Base-by-base conservation (phyloP, 176 grass and related monocot species). In the Zea luxurians region DNA sequence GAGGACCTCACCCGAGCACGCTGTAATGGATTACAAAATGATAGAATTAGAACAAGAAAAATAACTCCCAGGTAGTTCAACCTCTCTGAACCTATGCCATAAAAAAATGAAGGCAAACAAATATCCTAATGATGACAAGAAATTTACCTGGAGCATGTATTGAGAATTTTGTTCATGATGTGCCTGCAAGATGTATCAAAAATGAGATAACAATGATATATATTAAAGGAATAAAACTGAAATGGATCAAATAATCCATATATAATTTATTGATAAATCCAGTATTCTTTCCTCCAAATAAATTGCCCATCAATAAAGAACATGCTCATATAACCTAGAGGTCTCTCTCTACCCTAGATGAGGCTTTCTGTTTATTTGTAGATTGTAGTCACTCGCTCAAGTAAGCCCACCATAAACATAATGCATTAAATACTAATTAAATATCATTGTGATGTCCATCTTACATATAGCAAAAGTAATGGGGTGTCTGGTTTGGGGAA, bases 1-100 rank as follows among this genome's bases (percentile, higher is more conserved):
- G 66, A 90, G 80, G 66, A 99, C 80, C 64, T 99, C 92, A 16
- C 92, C 96, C 64, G 92, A 99, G 92, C 92, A 99, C 80, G 95
- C 95, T 98, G 82, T 37, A 88, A 80, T 79, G 45, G 70, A 77
- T 60, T 73, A 68, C 8, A 45, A 67, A 65, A 48, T 35, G 20
- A 16, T 59, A 73, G 37, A 76, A 86, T 20, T 48, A 84, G 65
- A 71, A 61, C 15, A 61, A 4, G 18, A 47, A 75, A 83, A 49
- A 18, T 44, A 48, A 61, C 37, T 80, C 57, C 66, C 63, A 46
- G 4, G 70, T 10, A 63, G 62, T 75, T 64, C 54, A 15, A 13
- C 50, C 7, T 71, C 37, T 75, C 70, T 53, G 74, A 80, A 53
- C 15, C 44, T 34, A 36, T 20, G 15, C 9, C 76, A 49, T 80